Evolutionary conservation across 2,329 filamentous ascomycete species (phyloP).

Genomic region (Diaporthe amygdali): DNA sequence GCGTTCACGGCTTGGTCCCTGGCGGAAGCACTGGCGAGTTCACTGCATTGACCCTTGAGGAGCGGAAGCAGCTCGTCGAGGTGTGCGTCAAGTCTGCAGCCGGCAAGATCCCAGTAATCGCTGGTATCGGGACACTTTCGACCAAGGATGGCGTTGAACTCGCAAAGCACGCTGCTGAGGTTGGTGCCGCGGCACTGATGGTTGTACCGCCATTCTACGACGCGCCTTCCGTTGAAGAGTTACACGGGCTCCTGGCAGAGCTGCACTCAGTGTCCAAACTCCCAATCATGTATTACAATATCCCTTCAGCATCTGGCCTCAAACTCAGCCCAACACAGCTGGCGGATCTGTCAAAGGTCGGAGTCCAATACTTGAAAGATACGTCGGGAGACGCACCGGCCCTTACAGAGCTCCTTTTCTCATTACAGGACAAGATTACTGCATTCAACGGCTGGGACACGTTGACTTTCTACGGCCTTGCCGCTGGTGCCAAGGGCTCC

Average conservation of each 20-base stretch:
- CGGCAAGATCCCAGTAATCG: background rate
- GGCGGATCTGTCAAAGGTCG: constrained; percentile 47
- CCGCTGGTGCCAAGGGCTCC: constrained; percentile 52
- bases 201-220: background rate
- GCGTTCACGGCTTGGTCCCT: constrained; percentile 55
- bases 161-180: background rate
- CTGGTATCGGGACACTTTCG: background rate
- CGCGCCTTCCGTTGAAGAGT: background rate
- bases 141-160: background rate
- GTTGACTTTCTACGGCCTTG: constrained; percentile 56
- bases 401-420: constrained; percentile 53
- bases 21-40: constrained; percentile 58
- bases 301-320: constrained; percentile 51
- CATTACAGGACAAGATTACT: constrained; percentile 44
- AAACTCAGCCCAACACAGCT: constrained; percentile 47
- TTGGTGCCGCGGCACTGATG: background rate
- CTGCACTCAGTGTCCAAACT: constrained; percentile 45
- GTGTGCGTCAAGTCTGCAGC: background rate
- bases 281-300: constrained; percentile 57
- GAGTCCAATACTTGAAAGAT: constrained; percentile 57
- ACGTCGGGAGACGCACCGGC: constrained; percentile 57
- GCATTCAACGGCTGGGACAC: constrained; percentile 60
- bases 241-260: constrained; percentile 36
- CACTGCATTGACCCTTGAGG: constrained; percentile 46
- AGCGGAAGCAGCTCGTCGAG: constrained; percentile 46